These are phyloP conservation scores for sunflower (Helianthus annuus) DNA, from an alignment of 129 eudicot species.

Conservation along the genomic window HanXRQr2.0-SUNRISE NC_035443.2:117572909-117573408, in stretches of 20 bases:
- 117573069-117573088: too few relatives aligned
- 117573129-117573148: too few relatives aligned
- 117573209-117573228: slow-evolving; percentile 98
- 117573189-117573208: slow-evolving; percentile 69
- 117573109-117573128: too few relatives aligned
- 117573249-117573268: slow-evolving; percentile 54
- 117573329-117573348: background rate
- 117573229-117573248: slow-evolving; percentile 26
- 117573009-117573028: too few relatives aligned
- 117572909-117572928: too few relatives aligned
- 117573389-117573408: slow-evolving; percentile 80
- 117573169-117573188: slow-evolving; percentile 69
- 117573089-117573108: too few relatives aligned
- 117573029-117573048: too few relatives aligned
- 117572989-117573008: too few relatives aligned
- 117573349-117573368: slow-evolving; percentile 48
- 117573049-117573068: too few relatives aligned
- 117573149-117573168: slow-evolving; percentile 38
- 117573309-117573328: background rate
- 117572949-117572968: too few relatives aligned
- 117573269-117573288: background rate
- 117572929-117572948: too few relatives aligned
- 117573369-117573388: slow-evolving; percentile 93
- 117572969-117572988: too few relatives aligned
- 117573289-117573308: background rate